Evolutionary conservation across 2,329 filamentous ascomycete genomes (phyloP), one percentile per base, ranked within the genome.

Genomic region (Juglanconis oblonga): DNA sequence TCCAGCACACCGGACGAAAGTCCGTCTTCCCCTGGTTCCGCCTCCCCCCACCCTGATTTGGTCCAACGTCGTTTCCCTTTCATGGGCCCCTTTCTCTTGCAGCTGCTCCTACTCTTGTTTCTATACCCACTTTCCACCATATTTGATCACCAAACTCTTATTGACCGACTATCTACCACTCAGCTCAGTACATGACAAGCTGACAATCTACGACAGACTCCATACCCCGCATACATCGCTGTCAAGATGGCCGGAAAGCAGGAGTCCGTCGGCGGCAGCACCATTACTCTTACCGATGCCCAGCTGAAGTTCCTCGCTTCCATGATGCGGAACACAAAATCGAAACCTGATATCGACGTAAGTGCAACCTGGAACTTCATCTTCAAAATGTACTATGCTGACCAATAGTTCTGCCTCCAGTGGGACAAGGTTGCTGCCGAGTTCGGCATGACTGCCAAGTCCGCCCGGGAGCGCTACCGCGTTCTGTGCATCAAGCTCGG

Each of bases 261-360:
- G n/a, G 51, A 44, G 13, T 8, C 17, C 3, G 35, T 24, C 7
- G 42, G n/a, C 33, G 13, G 33, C 8, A 40, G 13, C 45, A 29
- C 13, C 10, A 6, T 6, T 2, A 24, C 31, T 24, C 33, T 59
- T 7, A 62, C 49, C 5, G 29, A 52, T 3, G 13, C 13, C 14
- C 65, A 67, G 33, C 49, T 50, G 31, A 62, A 59, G 48, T 64
- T 67, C 35, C 9, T 63, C 5, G 54, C 56, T 1, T 40, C 59
- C 1, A 33, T 66, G 5, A 51, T 67, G 44, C 36, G 50, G 45
- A 58, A 62, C 33, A 52, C 63, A 10, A 64, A 64, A 32, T 47
- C 49, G 6, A 64, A 57, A 51, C 63, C 62, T 3, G 65, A 67
- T 4, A 29, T 66, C 7, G 44, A 68, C 29, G 61, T 62, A 57